These are phyloP conservation scores for Albizia julibrissin DNA, from an alignment of 306 rosid species.

Conservation along the genomic window DNA sequence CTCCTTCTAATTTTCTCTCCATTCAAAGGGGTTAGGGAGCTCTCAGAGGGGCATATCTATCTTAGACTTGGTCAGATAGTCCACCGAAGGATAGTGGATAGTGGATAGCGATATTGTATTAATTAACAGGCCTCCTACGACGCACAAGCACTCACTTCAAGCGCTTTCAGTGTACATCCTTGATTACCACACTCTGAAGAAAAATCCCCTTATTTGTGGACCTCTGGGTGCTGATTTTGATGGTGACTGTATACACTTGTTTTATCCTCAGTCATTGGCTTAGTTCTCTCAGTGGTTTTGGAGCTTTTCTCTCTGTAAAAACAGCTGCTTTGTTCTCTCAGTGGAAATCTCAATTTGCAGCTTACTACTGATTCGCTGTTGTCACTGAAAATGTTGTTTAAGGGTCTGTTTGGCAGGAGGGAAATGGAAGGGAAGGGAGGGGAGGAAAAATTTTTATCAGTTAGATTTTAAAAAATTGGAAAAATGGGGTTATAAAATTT, in stretches of 20 bases:
- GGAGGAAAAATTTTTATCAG: no score
- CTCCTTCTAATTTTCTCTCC: neutral
- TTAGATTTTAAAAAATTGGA: no score
- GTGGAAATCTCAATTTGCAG: conserved; percentile 80
- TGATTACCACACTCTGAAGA: conserved; percentile 82
- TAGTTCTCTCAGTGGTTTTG: conserved; percentile 84
- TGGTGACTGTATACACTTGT: conserved; percentile 87
- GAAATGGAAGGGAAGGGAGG: no score
- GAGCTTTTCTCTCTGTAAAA: conserved; percentile 86
- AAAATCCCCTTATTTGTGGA: conserved; percentile 91
- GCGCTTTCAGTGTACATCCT: conserved; percentile 83
- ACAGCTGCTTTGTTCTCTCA: conserved; percentile 89
- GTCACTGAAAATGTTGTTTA: no score
- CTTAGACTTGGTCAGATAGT: conserved; percentile 81
- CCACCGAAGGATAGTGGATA: conserved; percentile 89
- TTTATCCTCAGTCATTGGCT: conserved; percentile 88
- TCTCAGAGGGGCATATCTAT: conserved; percentile 35
- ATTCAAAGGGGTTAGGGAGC: no score
- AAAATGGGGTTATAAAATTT: no score
- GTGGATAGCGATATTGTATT: conserved; percentile 95
- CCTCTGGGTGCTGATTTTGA: conserved; percentile 95
- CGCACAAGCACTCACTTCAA: conserved; percentile 84
- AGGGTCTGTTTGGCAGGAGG: no score
- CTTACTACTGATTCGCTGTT: conserved; percentile 69
- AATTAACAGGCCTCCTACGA: conserved; percentile 39